A percentile compares a stretch with the other conserved stretches of the same genome.
phyloP scores from a whole-genome alignment of 1,139 yeast genomes.

The Sugiyamaella novakii region DNA sequence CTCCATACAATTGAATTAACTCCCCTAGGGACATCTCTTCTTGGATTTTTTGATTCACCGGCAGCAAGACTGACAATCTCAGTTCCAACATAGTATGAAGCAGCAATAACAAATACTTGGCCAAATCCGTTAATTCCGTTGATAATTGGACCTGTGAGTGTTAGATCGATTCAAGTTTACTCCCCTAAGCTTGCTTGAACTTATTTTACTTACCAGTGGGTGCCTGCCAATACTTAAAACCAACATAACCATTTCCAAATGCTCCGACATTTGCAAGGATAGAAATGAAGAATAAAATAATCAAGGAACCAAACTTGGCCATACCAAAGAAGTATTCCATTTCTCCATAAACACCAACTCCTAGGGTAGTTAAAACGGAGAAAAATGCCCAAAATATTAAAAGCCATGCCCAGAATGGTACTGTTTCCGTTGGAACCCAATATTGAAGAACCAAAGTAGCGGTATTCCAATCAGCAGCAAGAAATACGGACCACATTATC shows the following conservation, averaged over 20 bases:
- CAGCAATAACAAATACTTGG: constrained; percentile 23
- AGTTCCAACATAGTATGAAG: constrained; percentile 23
- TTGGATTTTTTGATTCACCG: constrained; percentile 23
- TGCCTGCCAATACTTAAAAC: constrained; percentile 20
- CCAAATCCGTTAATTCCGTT: constrained; percentile 23
- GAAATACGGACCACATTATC: constrained; percentile 23
- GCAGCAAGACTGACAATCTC: constrained; percentile 24
- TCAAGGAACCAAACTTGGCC: constrained; percentile 18
- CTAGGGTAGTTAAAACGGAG: constrained; percentile 22
- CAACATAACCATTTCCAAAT: constrained; percentile 23
- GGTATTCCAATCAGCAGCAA: constrained; percentile 24
- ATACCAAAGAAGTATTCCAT: constrained; percentile 19
- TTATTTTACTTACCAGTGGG: constrained; percentile 9
- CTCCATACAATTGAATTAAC: constrained; percentile 22
- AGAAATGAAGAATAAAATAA: constrained; percentile 19
- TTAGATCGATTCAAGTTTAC: neutral
- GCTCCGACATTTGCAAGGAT: constrained; percentile 23
- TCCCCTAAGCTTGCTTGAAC: no score
- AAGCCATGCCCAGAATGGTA: constrained; percentile 23
- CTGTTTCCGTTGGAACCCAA: constrained; percentile 20
- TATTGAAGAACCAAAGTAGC: constrained; percentile 22
- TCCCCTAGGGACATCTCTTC: constrained; percentile 21
- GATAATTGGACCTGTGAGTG: constrained; percentile 19
- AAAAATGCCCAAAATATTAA: constrained; percentile 23
- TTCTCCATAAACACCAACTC: constrained; percentile 23